Evolutionary conservation across 768 basidiomycete genomes (phyloP).

Genomic region (Galerina marginata): DNA sequence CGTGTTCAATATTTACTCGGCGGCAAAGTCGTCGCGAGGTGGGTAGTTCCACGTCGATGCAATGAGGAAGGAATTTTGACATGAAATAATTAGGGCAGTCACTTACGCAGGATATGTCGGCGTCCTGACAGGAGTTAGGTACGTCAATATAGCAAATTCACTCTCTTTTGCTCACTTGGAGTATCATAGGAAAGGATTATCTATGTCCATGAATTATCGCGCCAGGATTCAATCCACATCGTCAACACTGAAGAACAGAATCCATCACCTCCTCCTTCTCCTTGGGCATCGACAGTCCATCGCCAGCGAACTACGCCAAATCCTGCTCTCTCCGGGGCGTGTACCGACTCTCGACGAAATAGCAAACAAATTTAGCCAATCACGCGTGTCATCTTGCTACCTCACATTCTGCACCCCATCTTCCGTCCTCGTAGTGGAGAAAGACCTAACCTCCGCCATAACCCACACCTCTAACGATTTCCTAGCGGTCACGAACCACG

Average conservation of each 20-base stretch:
- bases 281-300: constrained; percentile 38
- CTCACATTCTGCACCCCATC: constrained; percentile 41
- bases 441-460: constrained; percentile 33
- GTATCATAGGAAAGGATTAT: constrained; percentile 35
- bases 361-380: constrained; percentile 19
- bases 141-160: neutral
- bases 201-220: constrained; percentile 44
- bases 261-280: constrained; percentile 36
- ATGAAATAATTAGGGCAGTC: constrained; percentile 30
- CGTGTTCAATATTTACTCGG: constrained; percentile 39
- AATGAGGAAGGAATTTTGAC: neutral
- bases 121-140: constrained; percentile 43
- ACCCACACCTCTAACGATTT: constrained; percentile 28
- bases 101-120: constrained; percentile 47
- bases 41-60: constrained; percentile 3
- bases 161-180: neutral
- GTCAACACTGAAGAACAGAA: constrained; percentile 26
- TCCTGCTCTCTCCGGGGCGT: constrained; percentile 35
- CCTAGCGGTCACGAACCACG: constrained; percentile 44
- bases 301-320: constrained; percentile 34
- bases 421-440: constrained; percentile 38
- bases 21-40: constrained; percentile 39
- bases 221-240: constrained; percentile 29
- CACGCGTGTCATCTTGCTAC: constrained; percentile 36
- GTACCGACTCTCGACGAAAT: constrained; percentile 31